Evolutionary conservation across 106 monocot species (phyloP).

Genomic region (Platanthera guangdongensis): DNA sequence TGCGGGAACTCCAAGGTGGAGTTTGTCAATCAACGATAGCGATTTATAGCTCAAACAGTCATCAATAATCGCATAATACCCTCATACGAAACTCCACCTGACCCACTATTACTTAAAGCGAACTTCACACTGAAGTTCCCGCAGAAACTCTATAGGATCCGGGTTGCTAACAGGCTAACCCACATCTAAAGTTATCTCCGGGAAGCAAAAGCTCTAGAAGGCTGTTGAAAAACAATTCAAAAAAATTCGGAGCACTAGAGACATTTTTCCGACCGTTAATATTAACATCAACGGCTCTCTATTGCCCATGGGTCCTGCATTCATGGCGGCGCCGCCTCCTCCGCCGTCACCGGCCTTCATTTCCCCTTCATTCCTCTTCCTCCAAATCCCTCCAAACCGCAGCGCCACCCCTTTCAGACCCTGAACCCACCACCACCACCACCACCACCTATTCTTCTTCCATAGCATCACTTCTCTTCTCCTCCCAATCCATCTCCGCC

Average conservation of each 20-base stretch:
- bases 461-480: constrained; percentile 9
- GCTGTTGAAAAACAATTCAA: too few relatives aligned
- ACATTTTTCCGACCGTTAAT: not conserved
- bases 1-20: too few relatives aligned
- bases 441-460: not conserved
- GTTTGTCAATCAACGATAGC: too few relatives aligned
- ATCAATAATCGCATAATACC: too few relatives aligned
- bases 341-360: not conserved
- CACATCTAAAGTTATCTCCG: too few relatives aligned
- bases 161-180: too few relatives aligned
- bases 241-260: not conserved
- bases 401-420: not conserved
- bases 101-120: too few relatives aligned
- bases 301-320: constrained; percentile 6
- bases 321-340: constrained; percentile 1
- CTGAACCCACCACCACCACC: not conserved
- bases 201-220: too few relatives aligned
- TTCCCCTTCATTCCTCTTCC: not conserved
- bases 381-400: not conserved
- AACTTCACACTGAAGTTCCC: too few relatives aligned
- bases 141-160: too few relatives aligned
- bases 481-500: constrained; percentile 17
- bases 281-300: not conserved
- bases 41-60: too few relatives aligned
- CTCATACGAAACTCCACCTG: too few relatives aligned